Evolutionary conservation across 139 green algal genomes (phyloP), one percentile per base, ranked within the genome.

Genomic region (Micromonas commoda): DNA sequence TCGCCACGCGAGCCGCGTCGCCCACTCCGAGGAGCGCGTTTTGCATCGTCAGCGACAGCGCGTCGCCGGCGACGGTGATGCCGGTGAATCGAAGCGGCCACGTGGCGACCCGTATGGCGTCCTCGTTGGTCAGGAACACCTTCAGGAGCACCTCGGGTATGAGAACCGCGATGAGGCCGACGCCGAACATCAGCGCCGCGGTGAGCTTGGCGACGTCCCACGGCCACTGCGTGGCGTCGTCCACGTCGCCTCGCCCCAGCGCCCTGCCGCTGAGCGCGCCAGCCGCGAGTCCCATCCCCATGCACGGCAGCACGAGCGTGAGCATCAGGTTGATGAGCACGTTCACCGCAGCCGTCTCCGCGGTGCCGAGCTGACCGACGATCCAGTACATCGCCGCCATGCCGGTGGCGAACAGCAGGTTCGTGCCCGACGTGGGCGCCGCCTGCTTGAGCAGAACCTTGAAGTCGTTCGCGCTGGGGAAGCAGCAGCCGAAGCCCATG

Each of bases 321-420:
- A 77, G 51, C 70, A 77, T 64, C 35, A 77, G 28, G 70, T 77
- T 77, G 39, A 77, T 64, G n/a, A 77, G 51, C 9, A 77, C 70
- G 37, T 77, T 77, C 34, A 65, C 70, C 51, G 70, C 70, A 1
- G 45, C 70, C 1, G 35, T 28, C n/a, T 63, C 37, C 34, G 51
- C 28, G 45, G 70, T 77, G 70, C 37, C 39, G 3, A 77, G 23
- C 16, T 23, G 16, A 6, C 70, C 70, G 2, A 77, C 51, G 13
- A 77, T 77, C 37, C 34, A 63, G 51, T 67, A 77, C 70, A 77
- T 23, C 3, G 28, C n/a, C 70, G 51, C 29, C 70, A 77, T 77
- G 26, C 35, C 70, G n/a, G 70, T 52, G 34, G 70, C 70, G 70
- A 52, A 77, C 1, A 77, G 39, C 3, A 65, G 19, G 37, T 64